Base-by-base conservation (phyloP, 164 flowering plant genomes). In the Echeveria elegans region DNA sequence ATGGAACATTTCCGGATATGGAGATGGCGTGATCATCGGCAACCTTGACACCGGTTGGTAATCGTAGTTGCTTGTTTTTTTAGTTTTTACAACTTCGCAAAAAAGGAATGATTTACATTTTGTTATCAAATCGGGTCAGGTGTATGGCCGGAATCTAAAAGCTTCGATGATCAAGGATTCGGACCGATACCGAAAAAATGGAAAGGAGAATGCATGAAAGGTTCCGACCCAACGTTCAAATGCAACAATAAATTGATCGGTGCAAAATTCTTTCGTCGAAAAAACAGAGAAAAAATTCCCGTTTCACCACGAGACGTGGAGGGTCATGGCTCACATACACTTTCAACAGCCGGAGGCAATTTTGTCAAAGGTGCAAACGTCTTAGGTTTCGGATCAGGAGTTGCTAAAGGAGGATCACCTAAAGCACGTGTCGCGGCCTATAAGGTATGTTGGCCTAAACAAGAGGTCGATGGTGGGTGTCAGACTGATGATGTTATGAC, bases 141-240 rank as follows among this genome's bases (percentile, higher is more conserved):
- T 40, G 87, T 89, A 28, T 89, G 96, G 96, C 89, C 96, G 0
- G 88, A 87, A 71, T 77, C 88, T 31, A 8, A 73, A 68, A 89
- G 96, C 82, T 89, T 89, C 69, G 78, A 71, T 31, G 96, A 83
- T 43, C 36, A 82, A 5, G 91, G 88, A 0, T 36, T 64, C 53
- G 88, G 86, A 29, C 84, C 89, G 0, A 63, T 85, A 69, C 96
- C 93, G 5, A 66, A 83, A n/a, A 82, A 62, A 70, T 90, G 93
- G 93, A 83, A 79, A 74, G 96, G 96, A 67, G 45, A 18, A 24
- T 89, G 96, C 69, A 64, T 82, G 71, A 69, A 70, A 19, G 32
- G 74, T 3, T 2, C 41, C 1, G 40, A 32, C 38, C 18, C 4
- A 9, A 30, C 10, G 5, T 29, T 62, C 18, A 62, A 18, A 52